phyloP scores from a whole-genome alignment of 768 basidiomycete genomes.

The Mycena floridula region DNA sequence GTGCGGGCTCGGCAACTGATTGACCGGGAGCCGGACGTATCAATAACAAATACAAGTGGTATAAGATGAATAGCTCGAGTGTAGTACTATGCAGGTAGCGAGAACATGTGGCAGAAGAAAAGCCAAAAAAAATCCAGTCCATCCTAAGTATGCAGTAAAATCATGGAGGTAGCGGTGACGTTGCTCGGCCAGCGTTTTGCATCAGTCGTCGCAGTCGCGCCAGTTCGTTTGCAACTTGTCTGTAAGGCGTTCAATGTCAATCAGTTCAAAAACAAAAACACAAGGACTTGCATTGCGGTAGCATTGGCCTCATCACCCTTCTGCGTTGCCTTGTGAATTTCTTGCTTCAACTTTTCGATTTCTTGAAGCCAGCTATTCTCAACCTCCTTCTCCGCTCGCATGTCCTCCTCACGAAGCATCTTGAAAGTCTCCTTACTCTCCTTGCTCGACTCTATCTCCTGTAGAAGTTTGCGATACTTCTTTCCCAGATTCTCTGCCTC shows the following conservation, averaged over 20 bases:
- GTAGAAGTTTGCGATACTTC: conserved; percentile 61
- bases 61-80: too few species aligned
- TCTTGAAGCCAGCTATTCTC: conserved; percentile 58
- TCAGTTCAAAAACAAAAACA: conserved; percentile 1
- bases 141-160: too few species aligned
- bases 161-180: background rate
- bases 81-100: too few species aligned
- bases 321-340: conserved; percentile 46
- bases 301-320: conserved; percentile 52
- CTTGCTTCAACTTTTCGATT: conserved; percentile 43
- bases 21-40: too few species aligned
- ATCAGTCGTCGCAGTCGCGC: conserved; percentile 68
- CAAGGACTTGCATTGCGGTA: conserved; percentile 52
- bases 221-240: conserved; percentile 57
- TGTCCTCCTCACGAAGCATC: conserved; percentile 44
- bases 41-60: too few species aligned
- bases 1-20: too few species aligned
- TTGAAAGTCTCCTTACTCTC: conserved; percentile 39
- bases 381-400: conserved; percentile 44
- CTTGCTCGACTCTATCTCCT: conserved; percentile 55
- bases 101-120: too few species aligned
- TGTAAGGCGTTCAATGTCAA: conserved; percentile 19
- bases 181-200: conserved; percentile 40
- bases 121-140: too few species aligned
- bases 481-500: conserved; percentile 66